These are phyloP conservation scores for Trichopus zeylanicus DNA, from an alignment of 116 monocot genomes.

Conservation along the genomic window DNA sequence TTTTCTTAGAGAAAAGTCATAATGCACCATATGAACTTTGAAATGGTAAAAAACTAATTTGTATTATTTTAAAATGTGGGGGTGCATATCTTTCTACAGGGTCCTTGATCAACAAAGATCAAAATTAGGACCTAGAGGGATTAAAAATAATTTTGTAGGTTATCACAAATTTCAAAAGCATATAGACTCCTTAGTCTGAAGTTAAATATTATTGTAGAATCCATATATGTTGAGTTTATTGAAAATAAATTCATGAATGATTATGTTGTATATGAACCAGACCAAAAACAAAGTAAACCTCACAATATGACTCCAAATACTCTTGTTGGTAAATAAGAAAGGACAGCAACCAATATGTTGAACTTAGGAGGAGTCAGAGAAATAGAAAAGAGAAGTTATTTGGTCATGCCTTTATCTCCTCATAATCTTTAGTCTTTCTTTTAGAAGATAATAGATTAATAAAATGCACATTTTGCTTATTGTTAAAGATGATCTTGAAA, in stretches of 20 bases:
- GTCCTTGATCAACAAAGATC: background rate
- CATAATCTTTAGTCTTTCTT: background rate
- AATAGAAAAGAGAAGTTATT: constrained; percentile 1
- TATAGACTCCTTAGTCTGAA: background rate
- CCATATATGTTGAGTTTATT: constrained; percentile 6
- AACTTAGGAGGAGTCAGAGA: constrained; percentile 5
- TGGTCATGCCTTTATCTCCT: background rate
- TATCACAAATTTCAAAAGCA: constrained; percentile 3
- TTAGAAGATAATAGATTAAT: constrained; percentile 1
- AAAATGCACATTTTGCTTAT: background rate
- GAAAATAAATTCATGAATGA: background rate
- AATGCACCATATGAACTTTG: constrained; percentile 11
- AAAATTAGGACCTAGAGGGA: constrained; percentile 1
- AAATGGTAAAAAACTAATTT: constrained; percentile 15
- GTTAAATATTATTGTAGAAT: constrained; percentile 8
- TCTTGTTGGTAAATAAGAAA: background rate
- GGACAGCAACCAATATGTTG: no score
- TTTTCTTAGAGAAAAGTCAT: background rate
- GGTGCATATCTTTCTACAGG: constrained; percentile 2
- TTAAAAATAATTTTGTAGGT: constrained; percentile 8
- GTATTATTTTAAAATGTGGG: constrained; percentile 6
- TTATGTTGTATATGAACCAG: background rate
- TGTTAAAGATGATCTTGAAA: constrained; percentile 5
- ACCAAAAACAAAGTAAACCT: background rate
- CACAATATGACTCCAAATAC: background rate